Evolutionary conservation across 148 eudicot species (phyloP).

Genomic region (Rhododendron mucronatum): DNA sequence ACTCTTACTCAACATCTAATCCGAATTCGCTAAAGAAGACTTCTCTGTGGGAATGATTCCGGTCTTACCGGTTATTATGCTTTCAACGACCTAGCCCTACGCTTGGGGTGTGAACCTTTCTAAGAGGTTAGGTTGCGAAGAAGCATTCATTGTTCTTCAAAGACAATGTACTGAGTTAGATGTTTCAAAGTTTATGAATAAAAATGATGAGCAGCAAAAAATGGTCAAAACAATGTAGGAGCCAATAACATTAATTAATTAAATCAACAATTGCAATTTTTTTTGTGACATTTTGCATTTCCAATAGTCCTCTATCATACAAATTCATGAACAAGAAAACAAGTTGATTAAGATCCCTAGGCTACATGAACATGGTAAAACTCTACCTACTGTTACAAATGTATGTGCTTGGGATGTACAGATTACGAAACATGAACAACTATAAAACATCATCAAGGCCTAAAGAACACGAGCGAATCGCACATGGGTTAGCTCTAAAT

Average conservation of each 20-base stretch:
- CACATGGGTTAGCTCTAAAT: neutral
- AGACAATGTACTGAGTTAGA: neutral
- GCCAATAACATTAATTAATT: neutral
- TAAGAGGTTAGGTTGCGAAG: too few relatives aligned
- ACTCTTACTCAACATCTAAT: too few relatives aligned
- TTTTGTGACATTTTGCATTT: neutral
- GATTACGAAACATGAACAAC: neutral
- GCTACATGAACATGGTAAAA: neutral
- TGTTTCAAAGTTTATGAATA: neutral
- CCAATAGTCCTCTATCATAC: neutral
- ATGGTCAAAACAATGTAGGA: neutral
- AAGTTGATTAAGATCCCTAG: neutral
- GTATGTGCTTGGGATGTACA: neutral
- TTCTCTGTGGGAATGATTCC: too few relatives aligned
- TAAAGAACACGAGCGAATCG: neutral
- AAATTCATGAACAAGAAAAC: neutral
- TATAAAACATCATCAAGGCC: neutral
- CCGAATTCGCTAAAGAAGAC: too few relatives aligned
- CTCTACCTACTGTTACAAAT: neutral
- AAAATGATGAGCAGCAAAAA: neutral
- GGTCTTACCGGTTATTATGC: too few relatives aligned
- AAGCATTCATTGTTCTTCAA: neutral
- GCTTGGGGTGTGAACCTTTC: too few relatives aligned
- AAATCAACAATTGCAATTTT: neutral
- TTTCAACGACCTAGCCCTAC: too few relatives aligned